Evolutionary conservation across 495 filamentous ascomycete genomes (phyloP), one percentile per base, ranked within the genome.

Genomic region (Trichoderma orchidacearum): DNA sequence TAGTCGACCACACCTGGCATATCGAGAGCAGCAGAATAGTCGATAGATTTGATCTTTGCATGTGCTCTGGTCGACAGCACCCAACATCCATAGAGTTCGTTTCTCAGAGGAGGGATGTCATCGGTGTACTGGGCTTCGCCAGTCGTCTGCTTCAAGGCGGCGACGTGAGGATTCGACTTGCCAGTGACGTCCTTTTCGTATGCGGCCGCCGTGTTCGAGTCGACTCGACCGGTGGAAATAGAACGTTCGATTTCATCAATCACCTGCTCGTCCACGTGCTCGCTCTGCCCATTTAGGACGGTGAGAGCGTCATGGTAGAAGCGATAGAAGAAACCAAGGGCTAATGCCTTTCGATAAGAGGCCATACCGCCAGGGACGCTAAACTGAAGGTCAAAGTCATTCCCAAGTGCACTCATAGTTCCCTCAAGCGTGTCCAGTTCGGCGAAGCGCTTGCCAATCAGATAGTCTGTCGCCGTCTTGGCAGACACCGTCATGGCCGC

Each of bases 91-190:
- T 88, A 90, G 5, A 96, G 76, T 71, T 96, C 92, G 61, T 94
- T 94, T 68, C 82, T 85, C 54, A 90, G 80, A 8, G 83, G 75
- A 3, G 91, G 92, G 35, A 96, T 95, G 62, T 98, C 93, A 64
- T 98, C 93, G 0, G 89, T 96, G 64, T 98, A 98, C 59, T 95
- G 89, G 13, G 93, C 93, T 72, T 96, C 87, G 52, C 93, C 93
- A 15, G 89, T 95, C 25, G 83, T 83, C 66, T 98, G 93, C 71
- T 96, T 96, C 65, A 98, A 68, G 4, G 93, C 93, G 1, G 93
- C 87, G 53, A 96, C 84, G 70, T 98, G 93, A 3, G 85, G 85
- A 38, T 81, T 84, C 21, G 87, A 80, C 62, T 86, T 87, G 36
- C 93, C 93, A 1, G 96, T 69, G 35, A 92, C 80, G 48, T 81